Evolutionary conservation across 805 yeast genomes (phyloP).

Genomic region (Naumovozyma baii): DNA sequence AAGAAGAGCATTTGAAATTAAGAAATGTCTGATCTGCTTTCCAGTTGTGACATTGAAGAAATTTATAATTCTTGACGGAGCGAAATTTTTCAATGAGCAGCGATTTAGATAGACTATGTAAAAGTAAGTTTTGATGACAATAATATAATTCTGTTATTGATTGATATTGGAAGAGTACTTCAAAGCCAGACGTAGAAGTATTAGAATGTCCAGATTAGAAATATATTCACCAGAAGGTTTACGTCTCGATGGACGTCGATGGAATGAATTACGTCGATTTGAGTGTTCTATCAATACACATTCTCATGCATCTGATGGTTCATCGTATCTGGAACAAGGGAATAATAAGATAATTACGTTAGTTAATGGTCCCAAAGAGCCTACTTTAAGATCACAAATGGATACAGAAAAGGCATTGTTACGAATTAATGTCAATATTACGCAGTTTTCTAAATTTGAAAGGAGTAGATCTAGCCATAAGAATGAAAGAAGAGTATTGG

Average conservation of each 20-base stretch:
- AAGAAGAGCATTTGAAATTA: not conserved
- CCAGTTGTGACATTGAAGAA: not conserved
- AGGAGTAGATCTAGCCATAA: constrained; percentile 54
- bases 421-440: constrained; percentile 55
- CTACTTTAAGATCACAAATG: constrained; percentile 44
- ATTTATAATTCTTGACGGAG: not conserved
- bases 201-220: constrained; percentile 56
- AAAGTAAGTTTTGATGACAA: too few species aligned
- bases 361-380: constrained; percentile 87
- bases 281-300: constrained; percentile 80
- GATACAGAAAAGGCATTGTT: constrained; percentile 46
- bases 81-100: not conserved
- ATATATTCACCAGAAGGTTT: constrained; percentile 92
- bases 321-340: constrained; percentile 87
- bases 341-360: constrained; percentile 78
- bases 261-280: constrained; percentile 84
- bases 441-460: constrained; percentile 73
- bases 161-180: not conserved
- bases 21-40: too few species aligned
- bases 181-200: not conserved
- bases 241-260: constrained; percentile 85
- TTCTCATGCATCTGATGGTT: constrained; percentile 81
- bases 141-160: too few species aligned
- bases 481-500: constrained; percentile 62
- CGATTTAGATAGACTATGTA: not conserved